Evolutionary conservation across 257 asterid species (phyloP).

Genomic region (Rehmannia glutinosa): DNA sequence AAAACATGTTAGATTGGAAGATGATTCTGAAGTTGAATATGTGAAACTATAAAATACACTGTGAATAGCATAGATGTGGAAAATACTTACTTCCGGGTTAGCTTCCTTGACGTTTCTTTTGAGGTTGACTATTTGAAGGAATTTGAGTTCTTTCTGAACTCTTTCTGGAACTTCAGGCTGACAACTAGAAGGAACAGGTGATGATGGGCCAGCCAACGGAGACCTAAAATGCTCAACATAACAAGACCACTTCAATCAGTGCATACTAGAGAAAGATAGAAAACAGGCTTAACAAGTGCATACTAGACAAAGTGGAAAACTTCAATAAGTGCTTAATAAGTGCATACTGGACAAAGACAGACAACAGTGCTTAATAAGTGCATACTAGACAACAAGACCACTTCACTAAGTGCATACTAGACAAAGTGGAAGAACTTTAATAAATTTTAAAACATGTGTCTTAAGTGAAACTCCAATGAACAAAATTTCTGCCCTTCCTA

Average conservation of each 20-base stretch:
- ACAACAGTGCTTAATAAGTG: too few relatives aligned
- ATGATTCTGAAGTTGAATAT: slow-evolving; percentile 7
- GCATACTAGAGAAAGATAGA: slow-evolving; percentile 9
- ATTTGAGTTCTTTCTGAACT: slow-evolving; percentile 33
- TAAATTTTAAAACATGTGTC: slow-evolving; percentile 1
- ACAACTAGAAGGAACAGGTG: slow-evolving; percentile 31
- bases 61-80: background rate
- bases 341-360: too few relatives aligned
- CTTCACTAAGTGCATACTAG: too few relatives aligned
- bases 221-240: slow-evolving; percentile 40
- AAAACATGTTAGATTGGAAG: background rate
- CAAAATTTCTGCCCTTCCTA: slow-evolving; percentile 10
- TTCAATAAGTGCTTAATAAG: too few relatives aligned
- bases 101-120: slow-evolving; percentile 45
- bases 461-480: background rate
- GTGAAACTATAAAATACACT: slow-evolving; percentile 14
- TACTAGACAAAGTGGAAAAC: too few relatives aligned
- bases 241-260: background rate
- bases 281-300: background rate
- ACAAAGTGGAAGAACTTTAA: background rate
- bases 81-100: slow-evolving; percentile 69
- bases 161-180: slow-evolving; percentile 39
- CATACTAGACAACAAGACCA: too few relatives aligned
- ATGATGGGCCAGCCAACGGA: slow-evolving; percentile 31
- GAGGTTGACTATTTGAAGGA: slow-evolving; percentile 35